phyloP scores from a whole-genome alignment of 768 basidiomycete species.

The Lactarius hengduanensis region DNA sequence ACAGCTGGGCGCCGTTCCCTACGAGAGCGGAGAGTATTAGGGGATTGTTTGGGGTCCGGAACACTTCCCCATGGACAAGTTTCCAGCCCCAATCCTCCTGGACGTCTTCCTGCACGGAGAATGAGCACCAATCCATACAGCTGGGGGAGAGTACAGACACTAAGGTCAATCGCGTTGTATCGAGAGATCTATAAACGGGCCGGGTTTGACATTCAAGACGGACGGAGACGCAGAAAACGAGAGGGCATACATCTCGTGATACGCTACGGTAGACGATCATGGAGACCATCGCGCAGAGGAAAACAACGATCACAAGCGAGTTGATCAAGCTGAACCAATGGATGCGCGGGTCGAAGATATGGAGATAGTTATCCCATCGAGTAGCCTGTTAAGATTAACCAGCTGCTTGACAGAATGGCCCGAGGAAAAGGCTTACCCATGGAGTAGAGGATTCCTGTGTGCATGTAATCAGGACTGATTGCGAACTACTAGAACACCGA shows the following conservation, averaged over 20 bases:
- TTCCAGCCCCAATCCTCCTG: conserved; percentile 99
- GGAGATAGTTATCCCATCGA: conserved; percentile 95
- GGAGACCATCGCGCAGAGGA: conserved; percentile 91
- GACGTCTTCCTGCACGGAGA: conserved; percentile 72
- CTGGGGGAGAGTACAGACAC: conserved; percentile 47
- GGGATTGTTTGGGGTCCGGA: conserved; percentile 76
- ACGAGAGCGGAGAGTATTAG: conserved; percentile 80
- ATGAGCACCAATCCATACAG: background rate
- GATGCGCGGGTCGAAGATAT: conserved; percentile 89
- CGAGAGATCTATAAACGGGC: conserved; percentile 60
- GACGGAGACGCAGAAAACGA: background rate
- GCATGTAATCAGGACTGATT: conserved; percentile 6
- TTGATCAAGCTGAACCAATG: conserved; percentile 97
- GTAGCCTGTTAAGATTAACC: conserved; percentile 59
- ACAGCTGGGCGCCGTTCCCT: conserved; percentile 88
- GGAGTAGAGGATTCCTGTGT: conserved; percentile 77
- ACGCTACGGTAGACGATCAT: conserved; percentile 87
- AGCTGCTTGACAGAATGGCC: background rate
- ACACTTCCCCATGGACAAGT: conserved; percentile 94
- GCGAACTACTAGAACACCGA: conserved; percentile 13
- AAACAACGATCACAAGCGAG: conserved; percentile 85
- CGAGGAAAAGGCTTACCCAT: conserved; percentile 51
- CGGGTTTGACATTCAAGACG: conserved; percentile 3
- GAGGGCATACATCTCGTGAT: conserved; percentile 69
- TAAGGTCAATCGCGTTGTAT: conserved; percentile 94